Conservation (phyloP, 192 early-diverging fungal genomes). For the Borealophlyctis nickersoniae region DNA sequence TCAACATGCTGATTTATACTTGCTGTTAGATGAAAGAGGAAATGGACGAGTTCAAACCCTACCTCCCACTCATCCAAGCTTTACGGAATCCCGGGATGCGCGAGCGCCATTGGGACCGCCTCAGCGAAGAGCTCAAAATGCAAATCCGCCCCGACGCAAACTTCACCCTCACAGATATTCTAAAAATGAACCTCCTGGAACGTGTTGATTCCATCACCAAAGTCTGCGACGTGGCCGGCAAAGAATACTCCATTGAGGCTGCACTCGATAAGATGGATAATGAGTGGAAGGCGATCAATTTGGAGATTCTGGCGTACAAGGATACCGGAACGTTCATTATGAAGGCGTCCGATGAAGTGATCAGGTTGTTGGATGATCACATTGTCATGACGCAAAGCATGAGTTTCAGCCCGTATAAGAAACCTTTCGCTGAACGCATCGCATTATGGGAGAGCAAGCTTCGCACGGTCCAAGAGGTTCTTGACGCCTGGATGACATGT, state of each 20-base stretch:
- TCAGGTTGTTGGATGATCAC: constrained; percentile 55
- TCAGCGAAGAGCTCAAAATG: constrained; percentile 50
- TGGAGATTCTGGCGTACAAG: constrained; percentile 60
- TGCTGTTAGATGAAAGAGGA: constrained; percentile 53
- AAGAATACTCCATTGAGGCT: constrained; percentile 61
- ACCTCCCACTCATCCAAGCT: constrained; percentile 58
- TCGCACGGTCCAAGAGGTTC: constrained; percentile 56
- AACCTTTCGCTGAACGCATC: constrained; percentile 58
- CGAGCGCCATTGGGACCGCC: constrained; percentile 57
- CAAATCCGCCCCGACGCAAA: constrained; percentile 46
- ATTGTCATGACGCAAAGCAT: constrained; percentile 65
- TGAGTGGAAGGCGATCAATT: constrained; percentile 52
- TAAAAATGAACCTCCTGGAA: constrained; percentile 55
- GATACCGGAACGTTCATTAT: constrained; percentile 61
- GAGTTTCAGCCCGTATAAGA: constrained; percentile 60
- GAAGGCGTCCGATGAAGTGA: constrained; percentile 57
- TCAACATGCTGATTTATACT: not conserved
- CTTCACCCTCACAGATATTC: constrained; percentile 49
- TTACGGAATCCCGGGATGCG: constrained; percentile 60
- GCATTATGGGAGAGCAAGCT: constrained; percentile 56
- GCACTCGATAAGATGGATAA: constrained; percentile 60
- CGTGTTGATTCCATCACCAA: constrained; percentile 54
- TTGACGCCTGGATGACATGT: constrained; percentile 59
- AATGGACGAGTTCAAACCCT: constrained; percentile 62
- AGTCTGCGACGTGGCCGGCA: constrained; percentile 58